Conservation (phyloP, 2,329 filamentous ascomycete genomes). For the Fusarium napiforme region DNA sequence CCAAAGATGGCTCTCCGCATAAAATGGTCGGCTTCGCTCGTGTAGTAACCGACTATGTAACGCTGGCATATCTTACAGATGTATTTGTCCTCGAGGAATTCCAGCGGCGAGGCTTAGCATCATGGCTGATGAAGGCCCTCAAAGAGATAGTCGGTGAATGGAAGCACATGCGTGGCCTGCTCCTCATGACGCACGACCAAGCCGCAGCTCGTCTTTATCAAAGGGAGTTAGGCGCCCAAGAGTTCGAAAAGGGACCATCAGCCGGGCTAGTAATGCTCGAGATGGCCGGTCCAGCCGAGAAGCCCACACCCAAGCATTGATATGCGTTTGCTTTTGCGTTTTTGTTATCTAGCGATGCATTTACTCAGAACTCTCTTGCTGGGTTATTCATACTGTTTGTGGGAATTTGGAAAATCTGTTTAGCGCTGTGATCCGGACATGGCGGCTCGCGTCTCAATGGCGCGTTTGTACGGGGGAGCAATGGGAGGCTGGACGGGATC, state of each 20-base stretch:
- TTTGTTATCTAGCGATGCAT: slow-evolving; percentile 35
- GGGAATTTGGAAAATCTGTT: slow-evolving; percentile 22
- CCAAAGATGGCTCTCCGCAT: slow-evolving; percentile 46
- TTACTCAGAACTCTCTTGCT: slow-evolving; percentile 20
- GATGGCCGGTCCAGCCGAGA: slow-evolving; percentile 52
- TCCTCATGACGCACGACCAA: slow-evolving; percentile 63
- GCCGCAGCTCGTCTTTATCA: slow-evolving; percentile 58
- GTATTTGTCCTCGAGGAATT: slow-evolving; percentile 71
- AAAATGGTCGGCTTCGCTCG: slow-evolving; percentile 58
- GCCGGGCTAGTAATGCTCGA: slow-evolving; percentile 55
- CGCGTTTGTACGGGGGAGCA: slow-evolving; percentile 92
- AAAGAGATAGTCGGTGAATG: slow-evolving; percentile 66
- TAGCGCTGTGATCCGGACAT: slow-evolving; percentile 48
- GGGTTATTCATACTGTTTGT: slow-evolving; percentile 14
- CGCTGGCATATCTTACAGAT: slow-evolving; percentile 75
- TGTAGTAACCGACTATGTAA: slow-evolving; percentile 75
- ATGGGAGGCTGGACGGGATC: slow-evolving; percentile 96
- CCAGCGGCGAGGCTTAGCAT: slow-evolving; percentile 71
- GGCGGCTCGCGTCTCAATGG: slow-evolving; percentile 74
- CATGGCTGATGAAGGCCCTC: slow-evolving; percentile 71
- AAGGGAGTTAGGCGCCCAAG: slow-evolving; percentile 57
- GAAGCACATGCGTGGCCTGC: slow-evolving; percentile 67
- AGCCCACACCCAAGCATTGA: slow-evolving; percentile 49
- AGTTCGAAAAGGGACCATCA: slow-evolving; percentile 56
- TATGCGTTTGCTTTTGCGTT: slow-evolving; percentile 18